phyloP scores from a whole-genome alignment of 257 asterid genomes.

The Penstemon newberryi region DNA sequence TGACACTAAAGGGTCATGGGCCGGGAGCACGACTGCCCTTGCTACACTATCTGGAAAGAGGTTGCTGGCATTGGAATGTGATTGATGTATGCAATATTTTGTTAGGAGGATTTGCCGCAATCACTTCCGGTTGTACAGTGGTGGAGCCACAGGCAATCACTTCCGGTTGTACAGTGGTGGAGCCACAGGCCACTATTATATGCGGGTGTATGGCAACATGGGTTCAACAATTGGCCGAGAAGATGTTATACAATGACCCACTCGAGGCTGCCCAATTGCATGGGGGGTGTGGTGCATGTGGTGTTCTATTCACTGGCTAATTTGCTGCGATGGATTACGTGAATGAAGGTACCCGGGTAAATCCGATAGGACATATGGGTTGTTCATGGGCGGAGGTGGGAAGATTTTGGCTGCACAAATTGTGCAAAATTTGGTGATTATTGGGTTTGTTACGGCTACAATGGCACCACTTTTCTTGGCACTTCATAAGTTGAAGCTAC shows the following conservation, averaged over 20 bases:
- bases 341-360: conserved; percentile 46
- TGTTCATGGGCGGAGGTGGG: conserved; percentile 76
- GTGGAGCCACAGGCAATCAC: conserved; percentile 77
- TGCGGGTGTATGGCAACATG: conserved; percentile 61
- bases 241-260: conserved; percentile 53
- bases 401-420: conserved; percentile 60
- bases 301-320: conserved; percentile 59
- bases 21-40: conserved; percentile 66
- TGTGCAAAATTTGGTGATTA: conserved; percentile 48
- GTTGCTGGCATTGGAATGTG: conserved; percentile 66
- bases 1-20: conserved; percentile 37
- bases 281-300: conserved; percentile 77
- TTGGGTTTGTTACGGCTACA: conserved; percentile 60
- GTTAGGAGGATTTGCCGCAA: conserved; percentile 67
- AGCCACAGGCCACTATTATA: conserved; percentile 73
- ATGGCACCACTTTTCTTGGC: conserved; percentile 59
- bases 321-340: conserved; percentile 48
- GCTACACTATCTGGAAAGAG: conserved; percentile 61
- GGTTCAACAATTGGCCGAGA: conserved; percentile 56
- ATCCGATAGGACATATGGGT: conserved; percentile 55
- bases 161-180: conserved; percentile 26
- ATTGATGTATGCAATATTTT: conserved; percentile 61
- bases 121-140: conserved; percentile 52
- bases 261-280: conserved; percentile 72
- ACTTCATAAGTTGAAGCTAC: conserved; percentile 44